These are phyloP conservation scores for Melanomma pulvis-pyrius DNA, from an alignment of 495 filamentous ascomycete genomes.

Conservation along the genomic window DNA sequence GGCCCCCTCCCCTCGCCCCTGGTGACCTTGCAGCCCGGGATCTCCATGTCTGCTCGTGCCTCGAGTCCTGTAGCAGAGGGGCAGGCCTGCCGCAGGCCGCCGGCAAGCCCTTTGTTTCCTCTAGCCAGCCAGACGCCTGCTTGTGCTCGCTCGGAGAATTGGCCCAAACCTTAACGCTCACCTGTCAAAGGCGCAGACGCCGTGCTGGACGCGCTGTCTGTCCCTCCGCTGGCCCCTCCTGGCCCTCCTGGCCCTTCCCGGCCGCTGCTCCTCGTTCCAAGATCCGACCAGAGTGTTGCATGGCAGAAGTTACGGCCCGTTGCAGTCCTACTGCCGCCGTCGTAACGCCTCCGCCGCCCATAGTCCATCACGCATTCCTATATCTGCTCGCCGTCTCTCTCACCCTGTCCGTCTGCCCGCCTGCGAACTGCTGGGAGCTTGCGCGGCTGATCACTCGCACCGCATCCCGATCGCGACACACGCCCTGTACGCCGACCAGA, in stretches of 20 bases:
- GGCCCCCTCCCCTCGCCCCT: slow-evolving; percentile 9
- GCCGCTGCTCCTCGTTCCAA: slow-evolving; percentile 12
- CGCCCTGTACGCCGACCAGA: slow-evolving; percentile 22
- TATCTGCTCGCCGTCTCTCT: background rate
- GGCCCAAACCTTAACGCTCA: slow-evolving; percentile 32
- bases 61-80: slow-evolving; percentile 23
- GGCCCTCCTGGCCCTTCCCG: slow-evolving; percentile 5
- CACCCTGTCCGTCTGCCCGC: slow-evolving; percentile 10
- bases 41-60: slow-evolving; percentile 25
- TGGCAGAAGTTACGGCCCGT: slow-evolving; percentile 23
- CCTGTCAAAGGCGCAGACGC: slow-evolving; percentile 27
- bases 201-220: slow-evolving; percentile 12
- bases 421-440: slow-evolving; percentile 33
- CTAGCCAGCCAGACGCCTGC: slow-evolving; percentile 17
- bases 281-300: slow-evolving; percentile 23
- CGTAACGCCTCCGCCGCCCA: slow-evolving; percentile 26
- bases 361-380: slow-evolving; percentile 11
- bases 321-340: slow-evolving; percentile 25
- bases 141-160: slow-evolving; percentile 26
- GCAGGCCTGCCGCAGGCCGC: background rate
- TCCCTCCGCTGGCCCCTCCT: slow-evolving; percentile 4
- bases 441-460: background rate
- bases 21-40: background rate
- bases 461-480: slow-evolving; percentile 11
- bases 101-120: slow-evolving; percentile 17